These are phyloP conservation scores for Saccharomyces mikatae DNA, from an alignment of 805 yeast genomes.

Conservation along the genomic window DNA sequence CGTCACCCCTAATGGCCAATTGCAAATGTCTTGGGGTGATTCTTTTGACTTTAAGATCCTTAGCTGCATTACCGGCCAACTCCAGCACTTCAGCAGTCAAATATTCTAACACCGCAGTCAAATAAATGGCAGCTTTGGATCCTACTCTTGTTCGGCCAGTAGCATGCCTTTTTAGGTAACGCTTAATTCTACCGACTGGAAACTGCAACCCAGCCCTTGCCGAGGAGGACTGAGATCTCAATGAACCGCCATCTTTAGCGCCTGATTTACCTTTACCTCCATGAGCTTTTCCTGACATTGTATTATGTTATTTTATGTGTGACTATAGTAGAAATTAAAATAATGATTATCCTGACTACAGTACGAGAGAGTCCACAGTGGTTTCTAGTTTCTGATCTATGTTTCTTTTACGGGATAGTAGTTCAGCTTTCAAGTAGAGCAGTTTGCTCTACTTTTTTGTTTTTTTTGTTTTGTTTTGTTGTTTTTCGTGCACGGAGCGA, in stretches of 20 bases:
- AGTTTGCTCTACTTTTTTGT: background rate
- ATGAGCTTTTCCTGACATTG: conserved; percentile 90
- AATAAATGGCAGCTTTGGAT: conserved; percentile 90
- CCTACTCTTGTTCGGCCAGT: conserved; percentile 82
- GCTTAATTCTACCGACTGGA: conserved; percentile 98
- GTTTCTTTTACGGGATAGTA: background rate
- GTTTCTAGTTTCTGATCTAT: background rate
- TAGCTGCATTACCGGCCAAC: conserved; percentile 97
- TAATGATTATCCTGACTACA: background rate
- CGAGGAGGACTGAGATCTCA: conserved; percentile 73
- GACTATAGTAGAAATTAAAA: background rate
- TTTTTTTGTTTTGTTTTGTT: conserved; percentile 1
- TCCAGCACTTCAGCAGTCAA: conserved; percentile 95
- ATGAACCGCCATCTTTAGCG: conserved; percentile 52
- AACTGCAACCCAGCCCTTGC: conserved; percentile 93
- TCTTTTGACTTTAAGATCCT: conserved; percentile 90
- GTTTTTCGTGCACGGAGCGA: background rate
- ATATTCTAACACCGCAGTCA: conserved; percentile 93
- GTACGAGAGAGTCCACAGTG: background rate
- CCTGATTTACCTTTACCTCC: conserved; percentile 97
- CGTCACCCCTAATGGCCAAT: conserved; percentile 96
- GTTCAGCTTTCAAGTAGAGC: background rate
- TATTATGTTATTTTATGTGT: conserved; percentile 1
- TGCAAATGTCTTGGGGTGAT: conserved; percentile 96
- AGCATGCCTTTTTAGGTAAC: conserved; percentile 86